Base-by-base conservation (phyloP, 192 early-diverging fungal genomes). In the Umbelopsis isabellina region DNA sequence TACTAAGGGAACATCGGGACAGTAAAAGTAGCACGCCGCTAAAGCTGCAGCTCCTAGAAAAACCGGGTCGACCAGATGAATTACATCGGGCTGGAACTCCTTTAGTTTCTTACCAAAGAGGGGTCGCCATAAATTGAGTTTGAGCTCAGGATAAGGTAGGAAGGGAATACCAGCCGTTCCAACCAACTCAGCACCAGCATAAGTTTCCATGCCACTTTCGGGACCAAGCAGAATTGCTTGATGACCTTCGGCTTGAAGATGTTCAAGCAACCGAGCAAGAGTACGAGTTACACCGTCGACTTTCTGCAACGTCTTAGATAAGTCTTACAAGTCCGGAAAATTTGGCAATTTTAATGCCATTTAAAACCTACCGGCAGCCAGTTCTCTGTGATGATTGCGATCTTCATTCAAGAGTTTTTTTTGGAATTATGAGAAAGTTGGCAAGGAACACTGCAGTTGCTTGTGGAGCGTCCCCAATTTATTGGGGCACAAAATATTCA, bases 201-300 rank as follows among this genome's bases (percentile, higher is more conserved):
- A 78, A 3, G 37, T 45, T 46, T 53, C 46, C 67, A 78, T 70
- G n/a, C 68, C 68, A 25, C 58, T 70, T 66, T 78, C 76, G 6
- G 76, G 76, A 7, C 76, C 76, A 35, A 78, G 49, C 3, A 78
- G 21, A 25, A 78, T 18, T 11, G 72, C 76, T 16, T 78, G 23
- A 66, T 78, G 76, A 7, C 71, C 65, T 47, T 69, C 70, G 13
- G 41, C 21, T 61, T 70, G 68, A 0, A 78, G 61, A 67, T 78
- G 76, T 47, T 78, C 72, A 0, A 78, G 65, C 20, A 78, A 33
- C 0, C 72, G 52, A 12, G 72, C 66, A 10, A 74, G 46, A 23
- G 76, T 78, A 15, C 76, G 66, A 21, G 76, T 78, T 13, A 78
- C 76, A 22, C 76, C 76, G 47, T 78, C 76, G 21, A 78, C 72